Base-by-base conservation (phyloP, 148 eudicot species). In the Heliamphora exappendiculata region DNA sequence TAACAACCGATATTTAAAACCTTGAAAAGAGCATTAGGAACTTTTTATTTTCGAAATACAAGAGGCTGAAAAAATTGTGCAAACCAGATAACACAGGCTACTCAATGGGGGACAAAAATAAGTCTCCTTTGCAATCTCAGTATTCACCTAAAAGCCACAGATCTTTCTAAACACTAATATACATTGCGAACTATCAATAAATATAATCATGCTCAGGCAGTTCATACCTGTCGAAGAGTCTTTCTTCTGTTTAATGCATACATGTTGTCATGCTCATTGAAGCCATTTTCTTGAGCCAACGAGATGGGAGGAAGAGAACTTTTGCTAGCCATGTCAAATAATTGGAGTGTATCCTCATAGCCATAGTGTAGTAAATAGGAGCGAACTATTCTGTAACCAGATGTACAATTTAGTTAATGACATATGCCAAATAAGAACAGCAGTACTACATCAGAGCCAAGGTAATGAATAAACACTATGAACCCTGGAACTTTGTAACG, bases 331-430 rank as follows among this genome's bases (percentile, higher is more conserved):
- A 71, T 73, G 75, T 95, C 97, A 82, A 95, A 85, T 42, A 85
- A 81, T 67, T 86, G 71, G 59, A 95, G 89, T 22, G 98, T 92
- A 67, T 89, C 98, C 79, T 89, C 96, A 74, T 89, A 95, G 53
- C 98, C 98, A 87, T 95, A 92, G 76, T 95, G 97, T 50, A 89
- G 89, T 78, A 95, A 87, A 83, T 95, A 95, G 55, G 96, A 87
- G 34, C 94, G 91, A 55, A 95, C 93, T 66, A 95, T 76, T 72
- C 98, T 95, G 70, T 71, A 79, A 80, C 53, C 81, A 81, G 33
- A 83, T 51, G 24, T 33, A 55, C 5, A 60, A 80, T 14, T 45
- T 62, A n/a, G 11, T 75, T 42, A 75, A 33, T 74, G 44, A 8
- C 28, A 44, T n/a, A 31, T 1, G n/a, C n/a, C n/a, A n/a, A n/a